These are phyloP conservation scores for Chamaenerion angustifolium DNA, from an alignment of 345 rosid genomes.

Conservation along the genomic window DNA sequence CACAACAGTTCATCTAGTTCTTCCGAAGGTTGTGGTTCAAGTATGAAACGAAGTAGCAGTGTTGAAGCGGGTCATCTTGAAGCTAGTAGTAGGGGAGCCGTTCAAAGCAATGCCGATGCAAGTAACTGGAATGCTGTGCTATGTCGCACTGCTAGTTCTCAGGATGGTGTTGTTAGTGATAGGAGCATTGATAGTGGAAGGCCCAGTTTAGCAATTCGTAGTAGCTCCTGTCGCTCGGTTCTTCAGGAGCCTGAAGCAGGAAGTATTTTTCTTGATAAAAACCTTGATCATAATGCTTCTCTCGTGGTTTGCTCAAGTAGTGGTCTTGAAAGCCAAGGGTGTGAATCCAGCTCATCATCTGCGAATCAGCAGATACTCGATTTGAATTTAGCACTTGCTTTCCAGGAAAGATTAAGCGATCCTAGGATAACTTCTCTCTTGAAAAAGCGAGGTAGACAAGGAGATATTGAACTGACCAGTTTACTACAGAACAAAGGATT, in stretches of 20 bases:
- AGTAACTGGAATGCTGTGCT: constrained; percentile 40
- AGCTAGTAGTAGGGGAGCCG: constrained; percentile 31
- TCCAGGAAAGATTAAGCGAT: constrained; percentile 79
- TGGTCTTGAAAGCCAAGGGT: constrained; percentile 91
- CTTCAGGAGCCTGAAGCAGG: constrained; percentile 82
- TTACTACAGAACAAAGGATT: constrained; percentile 93
- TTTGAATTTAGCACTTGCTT: constrained; percentile 69
- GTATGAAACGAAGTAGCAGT: constrained; percentile 82
- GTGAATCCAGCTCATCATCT: constrained; percentile 87
- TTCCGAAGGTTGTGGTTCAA: constrained; percentile 98
- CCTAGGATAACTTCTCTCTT: constrained; percentile 83
- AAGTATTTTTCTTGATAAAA: constrained; percentile 44
- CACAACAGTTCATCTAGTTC: constrained; percentile 88
- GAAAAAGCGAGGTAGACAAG: constrained; percentile 67
- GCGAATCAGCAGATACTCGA: constrained; percentile 78
- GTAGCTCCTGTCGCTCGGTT: constrained; percentile 84
- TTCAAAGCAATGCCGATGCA: constrained; percentile 35
- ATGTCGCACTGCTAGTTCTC: constrained; percentile 59
- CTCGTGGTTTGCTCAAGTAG: constrained; percentile 59
- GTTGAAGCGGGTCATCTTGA: constrained; percentile 75
- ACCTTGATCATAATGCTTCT: constrained; percentile 44
- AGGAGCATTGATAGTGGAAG: constrained; percentile 94
- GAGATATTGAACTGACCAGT: constrained; percentile 72
- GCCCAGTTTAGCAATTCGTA: constrained; percentile 75
- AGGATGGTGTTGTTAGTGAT: constrained; percentile 73